These are phyloP conservation scores for Trichophyton schoenleinii DNA, from an alignment of 2,329 filamentous ascomycete genomes.

Conservation along the genomic window DNA sequence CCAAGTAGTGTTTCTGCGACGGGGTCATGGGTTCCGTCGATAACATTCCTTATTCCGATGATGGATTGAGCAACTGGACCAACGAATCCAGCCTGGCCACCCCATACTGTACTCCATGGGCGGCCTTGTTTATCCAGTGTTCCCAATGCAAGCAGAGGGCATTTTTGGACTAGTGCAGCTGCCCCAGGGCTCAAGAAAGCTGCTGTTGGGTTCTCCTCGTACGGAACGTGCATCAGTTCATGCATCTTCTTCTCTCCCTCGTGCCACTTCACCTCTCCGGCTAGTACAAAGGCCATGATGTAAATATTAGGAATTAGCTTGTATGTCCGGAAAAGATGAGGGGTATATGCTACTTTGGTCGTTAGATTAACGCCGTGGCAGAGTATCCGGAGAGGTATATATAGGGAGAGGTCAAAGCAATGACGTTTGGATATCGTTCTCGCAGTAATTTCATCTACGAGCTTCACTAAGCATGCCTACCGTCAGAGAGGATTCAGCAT, in stretches of 20 bases:
- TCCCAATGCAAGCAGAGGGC: slow-evolving; percentile 60
- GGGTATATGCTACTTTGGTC: neutral
- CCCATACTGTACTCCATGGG: slow-evolving; percentile 69
- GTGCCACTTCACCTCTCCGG: slow-evolving; percentile 39
- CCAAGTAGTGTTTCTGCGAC: slow-evolving; percentile 53
- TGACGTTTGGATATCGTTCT: neutral
- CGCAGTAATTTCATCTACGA: no score
- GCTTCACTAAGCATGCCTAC: neutral
- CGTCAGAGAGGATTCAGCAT: neutral
- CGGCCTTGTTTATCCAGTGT: slow-evolving; percentile 51
- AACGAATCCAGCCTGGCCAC: slow-evolving; percentile 59
- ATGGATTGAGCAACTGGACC: slow-evolving; percentile 48
- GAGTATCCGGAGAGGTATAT: neutral
- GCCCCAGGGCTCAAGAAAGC: slow-evolving; percentile 51
- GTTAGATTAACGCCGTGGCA: neutral
- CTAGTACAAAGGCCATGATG: slow-evolving; percentile 17
- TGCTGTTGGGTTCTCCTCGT: slow-evolving; percentile 53
- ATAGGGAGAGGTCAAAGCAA: neutral
- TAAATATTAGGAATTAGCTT: no score
- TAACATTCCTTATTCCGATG: slow-evolving; percentile 50
- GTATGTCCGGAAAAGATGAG: no score
- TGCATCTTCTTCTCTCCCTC: slow-evolving; percentile 56
- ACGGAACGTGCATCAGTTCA: slow-evolving; percentile 46
- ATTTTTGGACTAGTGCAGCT: slow-evolving; percentile 46
- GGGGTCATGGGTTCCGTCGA: slow-evolving; percentile 54